phyloP scores from a whole-genome alignment of 2,329 filamentous ascomycete genomes.

The Talaromyces sp. region DNA sequence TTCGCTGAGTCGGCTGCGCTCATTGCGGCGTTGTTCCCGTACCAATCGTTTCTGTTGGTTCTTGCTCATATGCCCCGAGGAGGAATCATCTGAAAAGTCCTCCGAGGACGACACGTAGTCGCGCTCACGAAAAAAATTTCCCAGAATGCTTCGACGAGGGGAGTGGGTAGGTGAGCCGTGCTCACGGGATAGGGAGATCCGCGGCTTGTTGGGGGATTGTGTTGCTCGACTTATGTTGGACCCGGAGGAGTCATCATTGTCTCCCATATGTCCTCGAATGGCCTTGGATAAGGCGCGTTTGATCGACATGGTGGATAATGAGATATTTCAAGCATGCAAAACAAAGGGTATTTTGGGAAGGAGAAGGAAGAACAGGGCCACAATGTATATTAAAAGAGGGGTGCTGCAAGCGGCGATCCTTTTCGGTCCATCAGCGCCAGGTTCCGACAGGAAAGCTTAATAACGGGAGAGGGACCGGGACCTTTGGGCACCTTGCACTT shows the following conservation, averaged over 20 bases:
- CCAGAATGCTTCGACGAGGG: slow-evolving; percentile 45
- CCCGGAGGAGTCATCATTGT: slow-evolving; percentile 27
- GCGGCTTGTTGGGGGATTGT: slow-evolving; percentile 16
- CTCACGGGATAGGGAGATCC: slow-evolving; percentile 20
- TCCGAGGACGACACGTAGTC: slow-evolving; percentile 49
- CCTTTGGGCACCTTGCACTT: not conserved
- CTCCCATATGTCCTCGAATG: slow-evolving; percentile 29
- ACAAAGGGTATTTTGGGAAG: not conserved
- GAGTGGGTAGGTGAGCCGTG: slow-evolving; percentile 27
- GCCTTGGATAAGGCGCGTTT: slow-evolving; percentile 48
- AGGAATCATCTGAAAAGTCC: slow-evolving; percentile 44
- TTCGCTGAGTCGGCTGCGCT: slow-evolving; percentile 45
- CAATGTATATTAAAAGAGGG: not conserved
- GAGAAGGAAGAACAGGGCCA: slow-evolving; percentile 1
- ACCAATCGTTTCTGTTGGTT: slow-evolving; percentile 49
- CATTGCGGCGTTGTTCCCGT: slow-evolving; percentile 43
- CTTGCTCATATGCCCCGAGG: slow-evolving; percentile 43
- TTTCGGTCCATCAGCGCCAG: not conserved
- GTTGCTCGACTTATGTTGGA: slow-evolving; percentile 26
- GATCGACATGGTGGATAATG: slow-evolving; percentile 49
- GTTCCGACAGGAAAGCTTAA: not conserved
- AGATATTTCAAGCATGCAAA: not conserved
- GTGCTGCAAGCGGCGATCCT: slow-evolving; percentile 3
- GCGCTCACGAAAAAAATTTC: slow-evolving; percentile 44
- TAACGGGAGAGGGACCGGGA: not conserved